These are phyloP conservation scores for Gamarada debralockiae DNA, from an alignment of 495 filamentous ascomycete species.

Conservation along the genomic window DNA sequence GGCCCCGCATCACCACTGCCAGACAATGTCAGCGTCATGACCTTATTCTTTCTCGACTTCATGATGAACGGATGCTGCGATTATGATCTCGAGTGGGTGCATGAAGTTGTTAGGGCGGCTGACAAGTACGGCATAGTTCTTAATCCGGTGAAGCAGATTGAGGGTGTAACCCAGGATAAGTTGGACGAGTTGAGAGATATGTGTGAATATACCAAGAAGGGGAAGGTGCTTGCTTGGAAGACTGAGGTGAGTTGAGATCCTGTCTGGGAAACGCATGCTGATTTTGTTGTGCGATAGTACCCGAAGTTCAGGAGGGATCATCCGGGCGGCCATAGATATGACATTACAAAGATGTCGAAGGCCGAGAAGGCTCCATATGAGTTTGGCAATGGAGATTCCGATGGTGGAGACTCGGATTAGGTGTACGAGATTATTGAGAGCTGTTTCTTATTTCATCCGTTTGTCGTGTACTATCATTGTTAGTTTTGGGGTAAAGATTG, in stretches of 20 bases:
- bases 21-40: constrained; percentile 30
- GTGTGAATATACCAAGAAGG: background rate
- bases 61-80: background rate
- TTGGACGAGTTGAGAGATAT: constrained; percentile 4
- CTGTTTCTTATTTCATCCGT: too few relatives aligned
- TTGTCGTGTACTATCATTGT: too few relatives aligned
- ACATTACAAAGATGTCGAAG: constrained; percentile 9
- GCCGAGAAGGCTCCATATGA: background rate
- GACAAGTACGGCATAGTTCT: constrained; percentile 2
- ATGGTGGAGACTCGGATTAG: too few relatives aligned
- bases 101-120: background rate
- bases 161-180: background rate
- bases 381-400: background rate
- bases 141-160: background rate
- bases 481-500: too few relatives aligned
- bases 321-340: constrained; percentile 5
- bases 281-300: background rate
- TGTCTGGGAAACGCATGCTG: background rate
- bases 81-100: constrained; percentile 1
- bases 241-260: constrained; percentile 2
- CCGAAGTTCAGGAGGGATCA: constrained; percentile 4
- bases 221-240: constrained; percentile 7
- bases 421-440: too few relatives aligned
- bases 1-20: constrained; percentile 26
- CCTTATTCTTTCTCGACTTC: constrained; percentile 26